Base-by-base conservation (phyloP, 176 grass and related monocot species). In the Musa troglodytarum region DNA sequence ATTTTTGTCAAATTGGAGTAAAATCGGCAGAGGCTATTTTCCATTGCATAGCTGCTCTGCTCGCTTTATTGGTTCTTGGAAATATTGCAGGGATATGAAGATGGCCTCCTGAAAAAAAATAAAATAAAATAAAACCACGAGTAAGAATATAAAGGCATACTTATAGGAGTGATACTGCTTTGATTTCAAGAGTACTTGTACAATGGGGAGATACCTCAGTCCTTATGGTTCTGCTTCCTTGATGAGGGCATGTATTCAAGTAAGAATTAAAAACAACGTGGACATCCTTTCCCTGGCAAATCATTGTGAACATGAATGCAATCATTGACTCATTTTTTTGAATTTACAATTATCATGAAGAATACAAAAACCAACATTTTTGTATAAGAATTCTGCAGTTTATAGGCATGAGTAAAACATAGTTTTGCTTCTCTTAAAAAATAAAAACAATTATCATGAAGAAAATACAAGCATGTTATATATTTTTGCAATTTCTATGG, bases 141-240 rank as follows among this genome's bases (percentile, higher is more conserved):
- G 23, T 6, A 57, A 56, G 22, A 50, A 55, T 4, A 5, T 14
- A 28, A 54, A 25, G 13, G 28, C 1, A 50, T 70, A 49, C 0
- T 11, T 49, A 71, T 71, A 52, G 1, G 3, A 17, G 19, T 2
- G 26, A 29, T 56, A 53, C 14, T 53, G 11, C 1, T 52, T 23
- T 9, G 20, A 25, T 10, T 12, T 53, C 3, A 8, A 10, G 21
- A 28, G 22, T 56, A 2, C 52, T 57, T 28, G 13, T 16, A 53
- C 65, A 61, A 68, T 25, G n/a, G 8, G 50, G 19, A 76, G 49
- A 49, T 94, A 98, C 95, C 95, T 98, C 95, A 56, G 95, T 98
- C 83, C 95, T 93, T 81, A 98, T 98, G 23, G 95, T 98, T 91
- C 95, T 91, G 75, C 95, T 94, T 79, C 95, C 95, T 83, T 98